phyloP scores from a whole-genome alignment of 352 stramenopile species.

The Globisporangium paddicum region DNA sequence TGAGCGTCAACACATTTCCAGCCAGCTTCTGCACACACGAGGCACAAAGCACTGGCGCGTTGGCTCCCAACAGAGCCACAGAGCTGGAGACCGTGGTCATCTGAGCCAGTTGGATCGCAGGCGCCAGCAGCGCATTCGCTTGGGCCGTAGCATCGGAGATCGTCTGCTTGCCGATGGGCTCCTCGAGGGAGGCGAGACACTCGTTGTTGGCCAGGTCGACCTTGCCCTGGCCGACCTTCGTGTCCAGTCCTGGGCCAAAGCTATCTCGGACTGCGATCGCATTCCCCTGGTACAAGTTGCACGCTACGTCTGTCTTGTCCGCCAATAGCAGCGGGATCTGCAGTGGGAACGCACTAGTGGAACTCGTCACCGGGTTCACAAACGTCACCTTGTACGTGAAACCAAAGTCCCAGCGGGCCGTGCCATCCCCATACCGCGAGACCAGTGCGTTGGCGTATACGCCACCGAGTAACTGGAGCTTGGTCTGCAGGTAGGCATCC shows the following conservation, averaged over 20 bases:
- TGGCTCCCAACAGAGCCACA: conserved; percentile 24
- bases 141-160: conserved; percentile 26
- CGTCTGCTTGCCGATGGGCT: conserved; percentile 43
- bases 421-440: conserved; percentile 39
- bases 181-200: conserved; percentile 34
- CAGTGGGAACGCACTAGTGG: conserved; percentile 33
- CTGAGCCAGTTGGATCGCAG: conserved; percentile 44
- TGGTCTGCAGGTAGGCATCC: conserved; percentile 15
- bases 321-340: not conserved
- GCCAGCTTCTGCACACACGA: conserved; percentile 58
- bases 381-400: conserved; percentile 63
- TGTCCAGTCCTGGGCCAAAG: conserved; percentile 57
- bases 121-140: conserved; percentile 19
- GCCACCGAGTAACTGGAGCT: conserved; percentile 21
- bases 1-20: conserved; percentile 35
- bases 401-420: conserved; percentile 62
- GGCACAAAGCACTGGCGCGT: conserved; percentile 38
- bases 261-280: conserved; percentile 24
- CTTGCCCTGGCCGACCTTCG: conserved; percentile 41
- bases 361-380: conserved; percentile 30
- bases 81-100: conserved; percentile 19
- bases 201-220: conserved; percentile 51
- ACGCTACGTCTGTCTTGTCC: conserved; percentile 21
- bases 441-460: conserved; percentile 30
- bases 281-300: conserved; percentile 23